Percentiles rank a stretch among this genome's conserved stretches.
Conservation (phyloP, 2,329 filamentous ascomycete genomes). For the Colletotrichum echinochloae region DNA sequence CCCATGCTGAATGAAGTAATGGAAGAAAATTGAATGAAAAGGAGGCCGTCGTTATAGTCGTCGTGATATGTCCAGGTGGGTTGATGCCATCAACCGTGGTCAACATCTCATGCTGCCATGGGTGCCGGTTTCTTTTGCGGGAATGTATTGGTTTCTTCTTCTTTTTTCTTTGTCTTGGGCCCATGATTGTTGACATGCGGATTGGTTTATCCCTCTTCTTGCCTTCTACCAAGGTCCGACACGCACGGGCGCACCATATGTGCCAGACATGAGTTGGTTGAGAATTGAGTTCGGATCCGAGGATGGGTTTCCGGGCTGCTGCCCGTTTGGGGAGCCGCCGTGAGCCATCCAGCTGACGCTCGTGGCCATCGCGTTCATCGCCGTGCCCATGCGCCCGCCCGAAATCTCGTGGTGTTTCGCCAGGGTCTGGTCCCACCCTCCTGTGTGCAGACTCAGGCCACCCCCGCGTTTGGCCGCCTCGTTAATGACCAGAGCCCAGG, state of each 20-base stretch:
- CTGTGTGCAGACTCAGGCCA: slow-evolving; percentile 89
- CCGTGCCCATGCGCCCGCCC: slow-evolving; percentile 82
- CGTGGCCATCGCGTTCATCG: slow-evolving; percentile 80
- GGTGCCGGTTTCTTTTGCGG: background rate
- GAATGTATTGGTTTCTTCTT: background rate
- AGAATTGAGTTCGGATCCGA: slow-evolving; percentile 68
- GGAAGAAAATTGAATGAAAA: slow-evolving; percentile 8
- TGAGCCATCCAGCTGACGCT: slow-evolving; percentile 81
- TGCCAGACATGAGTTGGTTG: slow-evolving; percentile 71
- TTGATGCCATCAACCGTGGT: slow-evolving; percentile 18
- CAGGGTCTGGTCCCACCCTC: slow-evolving; percentile 91
- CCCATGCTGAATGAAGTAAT: slow-evolving; percentile 37
- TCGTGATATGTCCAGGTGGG: slow-evolving; percentile 40
- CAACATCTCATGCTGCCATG: slow-evolving; percentile 10
- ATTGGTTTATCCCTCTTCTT: background rate
- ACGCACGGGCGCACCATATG: slow-evolving; percentile 69
- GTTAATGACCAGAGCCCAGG: slow-evolving; percentile 91
- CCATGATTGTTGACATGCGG: slow-evolving; percentile 7
- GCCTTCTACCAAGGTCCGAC: slow-evolving; percentile 70
- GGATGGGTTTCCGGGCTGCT: slow-evolving; percentile 41
- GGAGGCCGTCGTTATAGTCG: slow-evolving; percentile 41
- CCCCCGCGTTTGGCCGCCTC: slow-evolving; percentile 92
- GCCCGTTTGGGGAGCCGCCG: slow-evolving; percentile 43
- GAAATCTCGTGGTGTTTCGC: slow-evolving; percentile 89
- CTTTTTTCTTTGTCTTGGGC: background rate